Evolutionary conservation across 768 basidiomycete species (phyloP), one percentile per base, ranked within the genome.

Genomic region (Boletus bicolor): DNA sequence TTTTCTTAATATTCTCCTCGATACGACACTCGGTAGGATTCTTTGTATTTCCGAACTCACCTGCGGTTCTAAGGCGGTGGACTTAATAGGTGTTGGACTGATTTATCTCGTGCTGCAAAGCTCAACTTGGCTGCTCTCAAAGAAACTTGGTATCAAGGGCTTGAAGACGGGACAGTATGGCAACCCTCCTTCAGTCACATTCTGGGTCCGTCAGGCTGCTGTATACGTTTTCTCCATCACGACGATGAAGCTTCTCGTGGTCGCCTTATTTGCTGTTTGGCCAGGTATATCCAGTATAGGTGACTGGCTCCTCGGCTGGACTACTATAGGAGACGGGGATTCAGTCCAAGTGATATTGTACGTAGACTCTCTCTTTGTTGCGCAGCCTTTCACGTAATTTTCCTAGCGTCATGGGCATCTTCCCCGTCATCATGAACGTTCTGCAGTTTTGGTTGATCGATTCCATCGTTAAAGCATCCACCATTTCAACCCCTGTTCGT

Each of bases 371-470:
- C 24, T 49, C 28, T 56, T 50, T 64, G 11, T 15, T n/a, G 14
- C 8, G 17, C 48, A 37, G 26, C 7, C 26, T 45, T 57, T 65
- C 17, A 70, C 49, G 36, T 52, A 30, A 10, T 24, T 8, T 54
- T 55, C 34, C 24, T 59, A 92, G 89, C 62, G 87, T 87, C 24
- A 94, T 98, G 91, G 91, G 92, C 50, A 71, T 96, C 49, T 93
- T 95, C 74, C 94, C 93, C 0, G 88, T 90, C 61, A 74, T 85
- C 42, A 91, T 92, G 90, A 93, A 93, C 70, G 74, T 93, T 37
- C 62, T 92, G 11, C 96, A 98, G 68, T 98, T 98, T 79, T 94
- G 94, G 85, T 76, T 97, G 49, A 94, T 97, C 55, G 93, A 97
- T 73, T 89, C 90, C 0, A 93, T 94, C 50, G 90, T 94, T 67